phyloP scores from a whole-genome alignment of 257 asterid species.

The Solanum gracilifrons region DNA sequence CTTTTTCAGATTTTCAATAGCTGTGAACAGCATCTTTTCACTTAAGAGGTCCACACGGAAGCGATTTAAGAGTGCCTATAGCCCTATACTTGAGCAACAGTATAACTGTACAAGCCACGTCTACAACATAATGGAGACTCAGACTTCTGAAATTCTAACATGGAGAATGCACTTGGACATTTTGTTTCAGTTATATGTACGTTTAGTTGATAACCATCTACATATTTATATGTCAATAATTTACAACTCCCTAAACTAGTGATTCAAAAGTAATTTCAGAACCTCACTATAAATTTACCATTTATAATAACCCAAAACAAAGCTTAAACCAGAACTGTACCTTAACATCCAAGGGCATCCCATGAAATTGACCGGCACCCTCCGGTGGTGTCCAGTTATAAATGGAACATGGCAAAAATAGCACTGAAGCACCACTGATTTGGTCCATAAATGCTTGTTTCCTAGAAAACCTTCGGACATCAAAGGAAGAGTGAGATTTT shows the following conservation, averaged over 20 bases:
- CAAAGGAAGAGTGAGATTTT: slow-evolving; percentile 47
- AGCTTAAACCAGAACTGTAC: slow-evolving; percentile 17
- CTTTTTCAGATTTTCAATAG: neutral
- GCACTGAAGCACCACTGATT: slow-evolving; percentile 48
- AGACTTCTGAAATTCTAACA: neutral
- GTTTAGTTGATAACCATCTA: neutral
- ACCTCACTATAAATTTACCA: neutral
- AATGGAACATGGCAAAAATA: slow-evolving; percentile 71
- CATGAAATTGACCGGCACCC: slow-evolving; percentile 96
- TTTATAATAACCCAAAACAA: neutral
- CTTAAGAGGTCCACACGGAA: neutral
- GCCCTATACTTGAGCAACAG: neutral
- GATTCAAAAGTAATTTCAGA: neutral
- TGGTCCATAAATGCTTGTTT: slow-evolving; percentile 51
- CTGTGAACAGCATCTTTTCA: neutral
- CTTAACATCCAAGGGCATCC: slow-evolving; percentile 96
- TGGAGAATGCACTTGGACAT: neutral
- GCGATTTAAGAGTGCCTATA: neutral
- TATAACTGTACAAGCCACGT: neutral
- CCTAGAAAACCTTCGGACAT: slow-evolving; percentile 37
- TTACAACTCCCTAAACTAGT: neutral
- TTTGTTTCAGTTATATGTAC: neutral
- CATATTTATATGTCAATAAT: neutral
- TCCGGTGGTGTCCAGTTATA: slow-evolving; percentile 99
- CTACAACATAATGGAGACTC: neutral